Percentiles rank a stretch among this genome's conserved stretches.
phyloP scores from a whole-genome alignment of 345 rosid species.

The Mallotus nudiflorus region DNA sequence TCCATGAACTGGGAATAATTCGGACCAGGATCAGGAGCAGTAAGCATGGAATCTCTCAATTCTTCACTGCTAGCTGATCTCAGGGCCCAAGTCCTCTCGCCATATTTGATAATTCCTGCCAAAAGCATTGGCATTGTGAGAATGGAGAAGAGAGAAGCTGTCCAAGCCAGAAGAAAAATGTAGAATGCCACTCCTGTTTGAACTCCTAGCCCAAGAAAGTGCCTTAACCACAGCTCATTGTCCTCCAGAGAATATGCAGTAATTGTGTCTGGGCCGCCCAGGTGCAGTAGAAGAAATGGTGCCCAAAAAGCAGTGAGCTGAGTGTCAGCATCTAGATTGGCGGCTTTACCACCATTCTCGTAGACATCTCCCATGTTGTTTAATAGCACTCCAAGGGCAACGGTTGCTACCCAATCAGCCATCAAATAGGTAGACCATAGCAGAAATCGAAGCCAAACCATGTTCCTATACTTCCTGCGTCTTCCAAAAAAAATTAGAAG shows the following conservation, averaged over 20 bases:
- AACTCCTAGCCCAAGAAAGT: constrained; percentile 33
- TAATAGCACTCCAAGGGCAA: background rate
- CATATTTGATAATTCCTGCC: constrained; percentile 2
- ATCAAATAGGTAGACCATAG: constrained; percentile 9
- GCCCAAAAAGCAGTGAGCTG: constrained; percentile 3
- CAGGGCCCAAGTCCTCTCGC: constrained; percentile 5
- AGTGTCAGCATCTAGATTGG: background rate
- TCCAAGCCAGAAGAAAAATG: constrained; percentile 2
- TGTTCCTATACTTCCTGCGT: background rate
- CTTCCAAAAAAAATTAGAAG: background rate
- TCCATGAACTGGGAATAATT: constrained; percentile 26
- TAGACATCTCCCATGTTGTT: constrained; percentile 8
- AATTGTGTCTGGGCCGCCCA: constrained; percentile 12
- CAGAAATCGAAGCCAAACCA: background rate
- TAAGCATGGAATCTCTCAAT: constrained; percentile 21
- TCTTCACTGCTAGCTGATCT: constrained; percentile 2
- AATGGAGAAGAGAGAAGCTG: constrained; percentile 1
- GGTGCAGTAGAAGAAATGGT: constrained; percentile 8
- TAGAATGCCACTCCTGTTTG: background rate
- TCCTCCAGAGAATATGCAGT: constrained; percentile 10
- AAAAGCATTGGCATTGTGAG: constrained; percentile 6
- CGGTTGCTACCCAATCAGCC: constrained; percentile 7
- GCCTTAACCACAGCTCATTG: constrained; percentile 13
- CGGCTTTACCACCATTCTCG: background rate
- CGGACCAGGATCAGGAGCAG: constrained; percentile 28